Percentiles rank a stretch among this genome's conserved stretches.
Conservation (phyloP, 2,329 filamentous ascomycete species). For the Tolypocladium inflatum region DNA sequence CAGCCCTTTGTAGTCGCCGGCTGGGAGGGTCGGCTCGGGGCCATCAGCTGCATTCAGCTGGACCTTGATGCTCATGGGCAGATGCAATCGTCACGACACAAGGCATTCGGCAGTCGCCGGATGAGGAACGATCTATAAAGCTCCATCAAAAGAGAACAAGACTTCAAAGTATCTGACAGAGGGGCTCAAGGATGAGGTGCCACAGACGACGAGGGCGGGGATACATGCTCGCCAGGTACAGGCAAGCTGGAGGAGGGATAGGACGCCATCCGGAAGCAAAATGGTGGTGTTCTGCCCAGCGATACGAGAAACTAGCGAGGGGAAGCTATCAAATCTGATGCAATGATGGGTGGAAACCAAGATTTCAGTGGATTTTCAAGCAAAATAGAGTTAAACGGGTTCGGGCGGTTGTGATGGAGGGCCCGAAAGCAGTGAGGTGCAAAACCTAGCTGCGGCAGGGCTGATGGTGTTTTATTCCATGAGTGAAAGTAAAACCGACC, state of each 20-base stretch:
- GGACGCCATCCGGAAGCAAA: neutral
- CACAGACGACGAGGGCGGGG: neutral
- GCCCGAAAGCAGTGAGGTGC: neutral
- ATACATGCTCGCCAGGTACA: neutral
- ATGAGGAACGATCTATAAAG: neutral
- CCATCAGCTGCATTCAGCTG: slow-evolving; percentile 5
- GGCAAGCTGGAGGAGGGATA: neutral
- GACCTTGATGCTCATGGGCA: neutral
- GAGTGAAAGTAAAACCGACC: neutral
- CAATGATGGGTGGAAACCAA: neutral
- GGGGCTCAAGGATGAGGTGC: neutral
- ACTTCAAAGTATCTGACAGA: neutral
- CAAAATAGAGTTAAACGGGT: neutral
- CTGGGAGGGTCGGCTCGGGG: neutral
- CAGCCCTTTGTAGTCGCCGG: slow-evolving; percentile 8
- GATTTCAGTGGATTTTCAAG: neutral
- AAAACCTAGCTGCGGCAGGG: neutral
- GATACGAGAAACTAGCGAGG: slow-evolving; percentile 1
- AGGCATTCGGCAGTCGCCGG: neutral
- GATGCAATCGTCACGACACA: neutral
- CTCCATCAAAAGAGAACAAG: neutral
- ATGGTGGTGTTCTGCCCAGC: neutral
- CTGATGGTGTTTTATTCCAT: neutral
- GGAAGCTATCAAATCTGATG: neutral
- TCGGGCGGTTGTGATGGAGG: neutral